Evolutionary conservation across 108 stramenopile species (phyloP), one percentile per base, ranked within the genome.

Genomic region (Nitzschia inconspicua): DNA sequence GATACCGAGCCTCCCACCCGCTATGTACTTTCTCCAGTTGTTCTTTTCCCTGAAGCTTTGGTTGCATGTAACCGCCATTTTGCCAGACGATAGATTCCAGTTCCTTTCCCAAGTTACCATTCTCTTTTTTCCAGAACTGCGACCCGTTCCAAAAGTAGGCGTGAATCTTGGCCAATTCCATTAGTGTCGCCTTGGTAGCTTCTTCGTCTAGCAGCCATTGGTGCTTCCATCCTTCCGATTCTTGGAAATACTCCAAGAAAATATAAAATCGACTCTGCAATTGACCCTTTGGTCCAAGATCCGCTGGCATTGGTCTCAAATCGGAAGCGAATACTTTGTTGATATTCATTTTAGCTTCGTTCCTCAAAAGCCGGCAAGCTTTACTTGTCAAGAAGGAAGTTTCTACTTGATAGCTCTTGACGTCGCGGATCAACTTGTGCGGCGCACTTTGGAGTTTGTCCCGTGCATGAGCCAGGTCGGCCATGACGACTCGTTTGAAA

Each of bases 71-170:
- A 3, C 80, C 63, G 4, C 75, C 86, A 9, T 79, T 73, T 44
- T 49, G 39, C 86, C 86, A 88, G 18, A 84, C 70, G 3, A 41
- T 27, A 9, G 25, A 43, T 46, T 77, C 73, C 23, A 84, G 51
- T 18, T 84, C 83, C 40, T 68, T 40, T 13, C 68, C 83, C 7
- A 63, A 28, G 29, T 41, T 57, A 18, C 73, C 76, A 32, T 53
- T 73, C 18, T 63, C 63, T 32, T 76, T 54, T 28, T 65, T 60
- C 83, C 83, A 84, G 52, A 84, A 84, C 10, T 54, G 35, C 9
- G 82, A 79, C 24, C 79, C 86, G 0, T 26, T 24, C 83, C 83
- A 88, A 49, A 84, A 88, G 44, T 68, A 84, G 4, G 81, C 86
- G 64, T 88, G 86, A 51, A 88, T 70, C n/a, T 72, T 71, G 7